phyloP scores from a whole-genome alignment of 805 yeast species.

The Metahyphopichia silvanorum region DNA sequence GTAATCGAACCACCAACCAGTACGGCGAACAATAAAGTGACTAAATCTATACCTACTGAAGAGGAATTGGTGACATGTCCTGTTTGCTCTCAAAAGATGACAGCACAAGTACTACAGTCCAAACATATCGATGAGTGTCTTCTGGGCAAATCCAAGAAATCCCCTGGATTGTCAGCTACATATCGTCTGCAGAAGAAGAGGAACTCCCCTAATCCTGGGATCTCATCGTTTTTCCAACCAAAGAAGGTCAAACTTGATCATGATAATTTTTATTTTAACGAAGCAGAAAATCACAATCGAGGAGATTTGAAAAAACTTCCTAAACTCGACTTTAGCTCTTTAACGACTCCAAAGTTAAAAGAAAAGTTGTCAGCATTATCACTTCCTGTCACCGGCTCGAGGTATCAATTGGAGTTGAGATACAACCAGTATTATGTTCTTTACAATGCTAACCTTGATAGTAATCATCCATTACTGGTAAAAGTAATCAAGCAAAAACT shows the following conservation, averaged over 20 bases:
- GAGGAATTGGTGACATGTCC: slow-evolving; percentile 58
- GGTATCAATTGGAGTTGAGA: slow-evolving; percentile 62
- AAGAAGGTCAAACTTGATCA: slow-evolving; percentile 11
- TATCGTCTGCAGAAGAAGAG: slow-evolving; percentile 6
- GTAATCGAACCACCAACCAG: no score
- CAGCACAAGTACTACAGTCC: slow-evolving; percentile 52
- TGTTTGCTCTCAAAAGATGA: slow-evolving; percentile 54
- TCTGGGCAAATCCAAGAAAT: slow-evolving; percentile 23
- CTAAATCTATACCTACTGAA: slow-evolving; percentile 9
- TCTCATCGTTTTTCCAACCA: slow-evolving; percentile 30
- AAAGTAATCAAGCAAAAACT: slow-evolving; percentile 53
- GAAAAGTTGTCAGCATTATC: slow-evolving; percentile 53
- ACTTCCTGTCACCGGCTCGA: slow-evolving; percentile 60
- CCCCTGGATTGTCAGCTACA: slow-evolving; percentile 7
- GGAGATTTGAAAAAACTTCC: slow-evolving; percentile 45
- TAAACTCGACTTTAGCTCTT: slow-evolving; percentile 60
- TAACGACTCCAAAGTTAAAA: slow-evolving; percentile 58
- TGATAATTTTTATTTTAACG: slow-evolving; percentile 29
- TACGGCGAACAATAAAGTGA: no score
- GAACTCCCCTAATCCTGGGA: slow-evolving; percentile 14
- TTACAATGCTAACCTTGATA: slow-evolving; percentile 80
- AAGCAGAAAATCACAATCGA: slow-evolving; percentile 20
- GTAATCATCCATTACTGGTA: slow-evolving; percentile 59
- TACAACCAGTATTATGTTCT: slow-evolving; percentile 74
- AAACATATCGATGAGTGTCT: slow-evolving; percentile 65